Base-by-base conservation (phyloP, 805 yeast genomes). In the Yarrowia bubula region DNA sequence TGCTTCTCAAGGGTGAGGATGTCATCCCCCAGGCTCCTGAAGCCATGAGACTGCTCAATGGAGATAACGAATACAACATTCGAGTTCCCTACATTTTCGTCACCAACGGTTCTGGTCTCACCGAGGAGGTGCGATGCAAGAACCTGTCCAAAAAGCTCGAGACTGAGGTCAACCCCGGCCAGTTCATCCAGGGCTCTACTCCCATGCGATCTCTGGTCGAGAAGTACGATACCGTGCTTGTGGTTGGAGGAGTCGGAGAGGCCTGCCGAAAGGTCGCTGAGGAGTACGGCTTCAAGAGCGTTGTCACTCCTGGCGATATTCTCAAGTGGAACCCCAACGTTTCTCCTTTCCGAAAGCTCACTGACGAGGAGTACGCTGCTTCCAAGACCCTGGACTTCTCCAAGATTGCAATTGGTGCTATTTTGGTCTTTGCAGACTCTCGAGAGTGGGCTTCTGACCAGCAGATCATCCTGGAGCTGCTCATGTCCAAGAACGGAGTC, bases 371-470 rank as follows among this genome's bases (percentile, higher is more conserved):
- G 73, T 73, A 79, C 63, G 76, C 73, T 18, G 82, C 83, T 66
- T 83, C 87, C 43, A 70, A 70, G 33, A 78, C 78, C 65, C 82
- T 80, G 42, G 96, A 91, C 74, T 89, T 90, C 73, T 79, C 86
- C 42, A 83, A 86, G 73, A 79, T 83, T 42, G 75, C 81, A 18
- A 88, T 91, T 68, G 92, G 91, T 68, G 96, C 93, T 13, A 88
- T 91, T 66, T 78, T 91, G 73, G 96, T 90, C 50, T 91, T 91
- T 79, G 96, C 96, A 10, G 97, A 91, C 77, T 86, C 95, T 8
- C 83, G 96, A 77, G 91, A 90, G 73, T 90, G 96, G 96, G 96
- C 96, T 47, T 91, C 90, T 33, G 97, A 91, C 76, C 92, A 90
- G 75, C 97, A 91, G 76, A 89, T 91, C 73, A 89, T 90, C 67